Evolutionary conservation across 352 stramenopile species (phyloP).

Genomic region (Phytophthora parvispora): DNA sequence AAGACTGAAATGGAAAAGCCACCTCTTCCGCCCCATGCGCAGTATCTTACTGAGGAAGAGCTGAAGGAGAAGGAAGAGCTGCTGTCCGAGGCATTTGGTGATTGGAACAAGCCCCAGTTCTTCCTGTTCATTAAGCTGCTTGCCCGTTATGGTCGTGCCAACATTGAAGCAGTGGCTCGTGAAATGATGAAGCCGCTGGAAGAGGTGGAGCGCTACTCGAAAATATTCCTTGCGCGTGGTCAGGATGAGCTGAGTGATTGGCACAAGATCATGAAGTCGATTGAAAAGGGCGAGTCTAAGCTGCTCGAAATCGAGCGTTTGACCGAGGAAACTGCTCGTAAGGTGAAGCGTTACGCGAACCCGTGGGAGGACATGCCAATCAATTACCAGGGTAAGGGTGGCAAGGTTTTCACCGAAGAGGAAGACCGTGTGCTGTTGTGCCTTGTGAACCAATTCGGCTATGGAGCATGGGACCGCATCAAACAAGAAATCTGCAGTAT

Average conservation of each 20-base stretch:
- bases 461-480: slow-evolving; percentile 97
- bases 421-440: slow-evolving; percentile 98
- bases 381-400: slow-evolving; percentile 92
- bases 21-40: slow-evolving; percentile 69
- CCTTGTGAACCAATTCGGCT: slow-evolving; percentile 98
- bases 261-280: slow-evolving; percentile 89
- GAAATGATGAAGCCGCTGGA: slow-evolving; percentile 89
- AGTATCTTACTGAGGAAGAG: slow-evolving; percentile 89
- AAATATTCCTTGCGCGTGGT: slow-evolving; percentile 74
- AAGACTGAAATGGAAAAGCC: slow-evolving; percentile 85
- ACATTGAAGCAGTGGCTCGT: slow-evolving; percentile 80
- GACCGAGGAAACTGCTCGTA: slow-evolving; percentile 77
- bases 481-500: slow-evolving; percentile 96
- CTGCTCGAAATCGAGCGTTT: slow-evolving; percentile 89
- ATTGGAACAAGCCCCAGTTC: slow-evolving; percentile 92
- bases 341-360: slow-evolving; percentile 85
- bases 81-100: slow-evolving; percentile 84
- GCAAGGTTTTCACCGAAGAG: slow-evolving; percentile 97
- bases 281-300: slow-evolving; percentile 91
- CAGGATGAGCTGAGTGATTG: slow-evolving; percentile 84
- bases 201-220: slow-evolving; percentile 76
- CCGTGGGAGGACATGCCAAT: slow-evolving; percentile 91
- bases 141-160: slow-evolving; percentile 79
- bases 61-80: slow-evolving; percentile 94
- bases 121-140: slow-evolving; percentile 90